phyloP scores from a whole-genome alignment of 2,329 filamentous ascomycete species.

The Alternaria angustiovoidea region DNA sequence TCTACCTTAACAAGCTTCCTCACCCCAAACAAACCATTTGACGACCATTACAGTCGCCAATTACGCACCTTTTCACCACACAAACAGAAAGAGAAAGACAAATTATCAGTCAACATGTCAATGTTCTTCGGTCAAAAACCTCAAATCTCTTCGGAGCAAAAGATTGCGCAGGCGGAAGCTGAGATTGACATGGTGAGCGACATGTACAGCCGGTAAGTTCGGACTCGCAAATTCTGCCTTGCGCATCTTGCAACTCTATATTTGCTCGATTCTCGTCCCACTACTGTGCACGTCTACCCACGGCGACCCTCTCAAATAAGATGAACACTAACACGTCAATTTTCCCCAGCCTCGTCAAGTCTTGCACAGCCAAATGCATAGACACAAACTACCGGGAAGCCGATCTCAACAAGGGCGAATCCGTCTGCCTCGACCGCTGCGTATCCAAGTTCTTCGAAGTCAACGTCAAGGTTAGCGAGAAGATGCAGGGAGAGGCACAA shows the following conservation, averaged over 20 bases:
- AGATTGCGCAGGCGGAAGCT: conserved; percentile 94
- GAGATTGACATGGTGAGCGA: conserved; percentile 98
- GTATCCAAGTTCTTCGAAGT: conserved; percentile 98
- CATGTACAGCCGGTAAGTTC: conserved; percentile 90
- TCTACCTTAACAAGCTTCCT: background rate
- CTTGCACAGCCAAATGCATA: conserved; percentile 93
- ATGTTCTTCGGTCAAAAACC: conserved; percentile 68
- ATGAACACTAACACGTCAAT: background rate
- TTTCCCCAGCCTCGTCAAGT: conserved; percentile 74
- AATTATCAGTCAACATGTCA: conserved; percentile 36
- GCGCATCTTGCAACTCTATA: background rate
- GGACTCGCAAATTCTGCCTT: background rate
- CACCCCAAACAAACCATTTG: background rate
- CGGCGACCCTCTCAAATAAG: background rate
- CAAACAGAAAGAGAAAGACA: background rate
- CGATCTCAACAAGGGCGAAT: conserved; percentile 98
- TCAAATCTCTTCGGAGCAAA: conserved; percentile 93
- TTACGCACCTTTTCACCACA: background rate
- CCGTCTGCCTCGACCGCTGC: conserved; percentile 96
- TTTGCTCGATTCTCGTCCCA: background rate
- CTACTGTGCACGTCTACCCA: background rate
- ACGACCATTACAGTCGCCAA: background rate
- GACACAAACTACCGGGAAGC: conserved; percentile 91
- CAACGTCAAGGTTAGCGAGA: conserved; percentile 96
- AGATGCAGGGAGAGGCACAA: conserved; percentile 87